A percentile compares a stretch with the other conserved stretches of the same genome.
Evolutionary conservation across 306 rosid genomes (phyloP).

Genomic region (Medicago arabica): DNA sequence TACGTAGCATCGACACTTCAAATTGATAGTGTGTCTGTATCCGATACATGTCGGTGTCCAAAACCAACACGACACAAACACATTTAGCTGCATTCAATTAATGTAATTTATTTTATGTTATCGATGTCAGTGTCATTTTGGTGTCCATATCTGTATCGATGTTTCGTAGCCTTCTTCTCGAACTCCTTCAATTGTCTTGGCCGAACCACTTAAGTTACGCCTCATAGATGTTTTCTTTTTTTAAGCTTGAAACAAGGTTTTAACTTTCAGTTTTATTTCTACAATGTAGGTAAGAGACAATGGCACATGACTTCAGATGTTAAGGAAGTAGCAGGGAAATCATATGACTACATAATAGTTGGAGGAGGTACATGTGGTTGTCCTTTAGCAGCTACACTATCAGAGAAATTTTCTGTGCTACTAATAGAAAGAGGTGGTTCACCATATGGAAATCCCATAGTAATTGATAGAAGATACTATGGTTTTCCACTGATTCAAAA

Average conservation of each 20-base stretch:
- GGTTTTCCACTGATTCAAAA: slow-evolving; percentile 62
- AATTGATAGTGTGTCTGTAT: not conserved
- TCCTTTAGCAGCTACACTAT: slow-evolving; percentile 73
- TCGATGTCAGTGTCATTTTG: not conserved
- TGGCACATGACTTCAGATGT: slow-evolving; percentile 73
- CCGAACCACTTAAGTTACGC: not conserved
- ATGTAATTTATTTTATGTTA: not conserved
- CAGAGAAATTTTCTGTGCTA: slow-evolving; percentile 69
- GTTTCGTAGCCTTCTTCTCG: not conserved
- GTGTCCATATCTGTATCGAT: not conserved
- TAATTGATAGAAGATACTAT: slow-evolving; percentile 57
- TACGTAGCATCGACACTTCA: not conserved
- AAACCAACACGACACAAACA: not conserved
- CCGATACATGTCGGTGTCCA: not conserved
- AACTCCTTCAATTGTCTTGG: not conserved
- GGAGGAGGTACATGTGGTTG: slow-evolving; percentile 88
- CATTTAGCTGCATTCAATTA: not conserved
- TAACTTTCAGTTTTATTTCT: not conserved
- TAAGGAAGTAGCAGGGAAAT: slow-evolving; percentile 62
- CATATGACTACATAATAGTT: slow-evolving; percentile 71
- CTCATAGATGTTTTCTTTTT: not conserved
- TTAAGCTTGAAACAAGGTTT: slow-evolving; percentile 32
- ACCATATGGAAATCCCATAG: slow-evolving; percentile 67
- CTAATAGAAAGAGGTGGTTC: slow-evolving; percentile 76
- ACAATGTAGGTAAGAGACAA: slow-evolving; percentile 45